Evolutionary conservation across 2,329 filamentous ascomycete species (phyloP).

Genomic region (Cladosporium sp.): DNA sequence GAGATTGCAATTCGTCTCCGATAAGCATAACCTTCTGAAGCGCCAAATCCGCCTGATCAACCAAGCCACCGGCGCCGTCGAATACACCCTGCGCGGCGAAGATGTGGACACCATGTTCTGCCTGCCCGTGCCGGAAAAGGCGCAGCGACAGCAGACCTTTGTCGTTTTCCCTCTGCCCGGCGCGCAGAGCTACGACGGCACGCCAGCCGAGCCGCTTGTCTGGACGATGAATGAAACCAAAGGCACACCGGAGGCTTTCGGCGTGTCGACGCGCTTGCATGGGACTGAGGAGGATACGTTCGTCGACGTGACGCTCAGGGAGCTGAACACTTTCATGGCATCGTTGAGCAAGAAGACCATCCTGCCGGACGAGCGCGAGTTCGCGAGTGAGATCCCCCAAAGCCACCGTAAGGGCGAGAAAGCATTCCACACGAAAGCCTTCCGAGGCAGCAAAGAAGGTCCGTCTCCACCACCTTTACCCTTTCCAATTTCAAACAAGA

Average conservation of each 20-base stretch:
- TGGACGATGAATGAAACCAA: constrained; percentile 56
- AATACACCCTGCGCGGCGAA: constrained; percentile 46
- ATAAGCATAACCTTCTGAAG: constrained; percentile 22
- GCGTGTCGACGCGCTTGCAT: background rate
- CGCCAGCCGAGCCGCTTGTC: constrained; percentile 52
- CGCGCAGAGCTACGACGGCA: constrained; percentile 34
- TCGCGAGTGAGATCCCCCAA: constrained; percentile 57
- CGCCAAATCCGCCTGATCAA: constrained; percentile 27
- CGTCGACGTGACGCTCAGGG: constrained; percentile 39
- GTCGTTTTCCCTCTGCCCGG: constrained; percentile 54
- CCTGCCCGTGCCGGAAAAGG: constrained; percentile 61
- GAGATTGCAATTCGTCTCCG: constrained; percentile 51
- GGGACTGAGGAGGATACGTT: constrained; percentile 43
- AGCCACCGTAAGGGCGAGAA: constrained; percentile 60
- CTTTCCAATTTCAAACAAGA: background rate
- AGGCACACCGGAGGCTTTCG: background rate
- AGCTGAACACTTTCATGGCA: constrained; percentile 47
- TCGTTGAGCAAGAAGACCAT: constrained; percentile 45
- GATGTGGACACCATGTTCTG: constrained; percentile 57
- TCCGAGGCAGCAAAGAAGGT: constrained; percentile 63
- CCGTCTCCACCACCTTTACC: constrained; percentile 16
- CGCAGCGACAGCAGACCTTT: constrained; percentile 60
- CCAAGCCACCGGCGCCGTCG: constrained; percentile 24
- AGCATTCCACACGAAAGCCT: constrained; percentile 61
- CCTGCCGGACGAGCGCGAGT: constrained; percentile 53